These are phyloP conservation scores for Diaporthe sp. DNA, from an alignment of 2,329 filamentous ascomycete species.

Conservation along the genomic window DNA sequence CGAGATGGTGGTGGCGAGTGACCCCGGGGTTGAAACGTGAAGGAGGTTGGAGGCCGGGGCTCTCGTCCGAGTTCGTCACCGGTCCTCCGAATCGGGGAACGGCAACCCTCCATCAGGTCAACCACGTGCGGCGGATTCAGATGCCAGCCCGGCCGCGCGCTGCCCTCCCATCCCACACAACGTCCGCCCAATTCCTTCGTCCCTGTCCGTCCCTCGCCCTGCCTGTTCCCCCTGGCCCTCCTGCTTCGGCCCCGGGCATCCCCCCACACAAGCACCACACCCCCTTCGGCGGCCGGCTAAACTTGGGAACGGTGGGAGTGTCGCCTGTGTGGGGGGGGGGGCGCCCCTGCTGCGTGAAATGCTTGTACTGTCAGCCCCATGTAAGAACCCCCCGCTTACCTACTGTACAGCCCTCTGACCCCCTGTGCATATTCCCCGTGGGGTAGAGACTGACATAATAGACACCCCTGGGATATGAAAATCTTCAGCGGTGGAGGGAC, in stretches of 20 bases:
- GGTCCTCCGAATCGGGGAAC: conserved; percentile 31
- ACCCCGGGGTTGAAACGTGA: conserved; percentile 22
- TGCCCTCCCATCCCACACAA: background rate
- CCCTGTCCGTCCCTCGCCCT: background rate
- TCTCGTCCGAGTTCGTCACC: conserved; percentile 25
- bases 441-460: conserved; percentile 11
- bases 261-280: conserved; percentile 9
- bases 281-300: conserved; percentile 17
- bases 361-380: background rate
- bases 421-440: background rate
- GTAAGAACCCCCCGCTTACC: background rate
- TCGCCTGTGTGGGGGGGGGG: background rate
- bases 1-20: conserved; percentile 12
- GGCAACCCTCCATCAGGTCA: conserved; percentile 25
- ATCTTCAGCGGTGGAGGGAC: background rate
- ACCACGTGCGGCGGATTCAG: conserved; percentile 24
- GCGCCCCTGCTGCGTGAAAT: background rate
- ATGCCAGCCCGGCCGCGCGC: conserved; percentile 15
- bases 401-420: background rate
- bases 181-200: background rate
- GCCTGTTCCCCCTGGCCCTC: background rate
- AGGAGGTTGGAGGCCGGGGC: background rate
- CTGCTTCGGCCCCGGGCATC: background rate
- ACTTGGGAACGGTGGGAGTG: background rate
- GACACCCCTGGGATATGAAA: background rate